Evolutionary conservation across 2,329 filamentous ascomycete species (phyloP).

Genomic region (Tolypocladium tropicale): DNA sequence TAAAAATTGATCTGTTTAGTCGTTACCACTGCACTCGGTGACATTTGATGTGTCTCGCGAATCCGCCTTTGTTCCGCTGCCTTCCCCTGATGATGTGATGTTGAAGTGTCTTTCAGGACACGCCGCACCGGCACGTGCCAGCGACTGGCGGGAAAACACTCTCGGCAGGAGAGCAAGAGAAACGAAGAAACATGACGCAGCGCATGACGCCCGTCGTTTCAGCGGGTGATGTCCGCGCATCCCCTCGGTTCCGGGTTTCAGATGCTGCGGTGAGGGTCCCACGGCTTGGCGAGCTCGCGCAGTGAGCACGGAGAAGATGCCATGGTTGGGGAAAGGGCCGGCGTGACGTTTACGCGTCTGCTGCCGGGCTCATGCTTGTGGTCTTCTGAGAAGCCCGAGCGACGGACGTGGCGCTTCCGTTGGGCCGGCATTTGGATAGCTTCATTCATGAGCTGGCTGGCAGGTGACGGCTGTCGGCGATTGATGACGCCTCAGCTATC

Average conservation of each 20-base stretch:
- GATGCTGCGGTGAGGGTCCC: background rate
- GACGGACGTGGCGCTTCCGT: background rate
- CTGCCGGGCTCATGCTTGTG: too few relatives aligned
- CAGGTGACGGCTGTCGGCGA: background rate
- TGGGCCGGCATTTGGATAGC: background rate
- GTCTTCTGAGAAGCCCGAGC: background rate
- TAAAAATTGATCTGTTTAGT: background rate
- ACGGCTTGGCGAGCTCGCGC: background rate
- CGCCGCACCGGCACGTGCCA: background rate
- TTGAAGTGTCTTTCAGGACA: background rate
- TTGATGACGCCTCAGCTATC: background rate
- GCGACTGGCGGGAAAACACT: background rate
- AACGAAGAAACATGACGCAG: background rate
- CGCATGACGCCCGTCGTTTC: background rate
- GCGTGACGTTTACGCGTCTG: too few relatives aligned
- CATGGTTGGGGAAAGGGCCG: background rate
- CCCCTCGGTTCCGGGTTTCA: background rate
- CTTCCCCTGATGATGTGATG: background rate
- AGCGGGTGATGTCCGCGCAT: background rate
- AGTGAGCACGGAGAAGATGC: background rate
- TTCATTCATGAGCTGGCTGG: background rate
- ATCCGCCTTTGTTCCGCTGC: background rate
- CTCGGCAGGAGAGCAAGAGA: background rate
- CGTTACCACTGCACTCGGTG: background rate
- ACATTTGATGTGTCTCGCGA: background rate